Base-by-base conservation (phyloP, 2,329 filamentous ascomycete species). In the Mycosphaerella sp. region DNA sequence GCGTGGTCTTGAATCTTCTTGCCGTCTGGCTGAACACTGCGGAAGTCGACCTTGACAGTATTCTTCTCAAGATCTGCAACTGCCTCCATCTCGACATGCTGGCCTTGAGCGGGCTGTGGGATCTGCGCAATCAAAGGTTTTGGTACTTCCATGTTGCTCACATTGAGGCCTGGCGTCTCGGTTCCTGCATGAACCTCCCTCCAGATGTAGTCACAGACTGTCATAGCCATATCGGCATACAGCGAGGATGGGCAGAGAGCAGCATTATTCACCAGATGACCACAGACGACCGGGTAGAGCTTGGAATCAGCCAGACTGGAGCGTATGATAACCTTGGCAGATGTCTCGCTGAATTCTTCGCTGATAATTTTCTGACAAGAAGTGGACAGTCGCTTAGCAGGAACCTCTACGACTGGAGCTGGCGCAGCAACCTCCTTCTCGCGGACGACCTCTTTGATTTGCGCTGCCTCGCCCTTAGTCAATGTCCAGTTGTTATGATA, bases 401-500 rank as follows among this genome's bases (percentile, higher is more conserved):
- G 70, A 41, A 77, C 68, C 28, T 73, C 68, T 41, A 73, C 69
- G 25, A 64, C 68, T 10, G 73, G 64, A 7, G 68, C 59, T 16
- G 71, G 62, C 12, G 59, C 57, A 44, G 61, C 62, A 27, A 59
- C 61, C 46, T 60, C 54, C 57, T 63, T 66, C 58, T 71, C 71
- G 40, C 70, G 61, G 30, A 71, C 64, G 35, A 64, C 57, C 43
- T 71, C 66, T 49, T 66, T 66, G 49, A 67, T 64, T 60, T 60
- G 57, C 35, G 70, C 72, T 35, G 72, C 76, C 57, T 85, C 79
- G 50, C 75, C 83, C 73, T 89, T 89, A 54, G 77, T 81, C 34
- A 89, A 70, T 28, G 75, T 79, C 81, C 84, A 89, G 67, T 89
- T 82, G 55, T 86, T 84, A 55, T 76, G 74, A 66, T 86, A 86